Evolutionary conservation across 495 filamentous ascomycete species (phyloP), one percentile per base, ranked within the genome.

Genomic region (Halenospora varia): DNA sequence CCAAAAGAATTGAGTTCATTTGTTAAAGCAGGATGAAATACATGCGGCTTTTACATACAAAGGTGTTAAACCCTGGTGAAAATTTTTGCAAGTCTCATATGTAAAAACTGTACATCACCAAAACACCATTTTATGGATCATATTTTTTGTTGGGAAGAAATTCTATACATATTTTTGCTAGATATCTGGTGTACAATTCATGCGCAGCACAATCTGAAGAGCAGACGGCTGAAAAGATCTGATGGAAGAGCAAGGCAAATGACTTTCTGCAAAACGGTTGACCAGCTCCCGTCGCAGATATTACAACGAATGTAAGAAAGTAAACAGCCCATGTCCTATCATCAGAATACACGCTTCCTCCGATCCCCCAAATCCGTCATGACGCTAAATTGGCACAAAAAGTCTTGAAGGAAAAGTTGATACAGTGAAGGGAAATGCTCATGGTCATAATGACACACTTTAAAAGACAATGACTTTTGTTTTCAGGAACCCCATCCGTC

Each of bases 281-380:
- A 61, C 50, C 69, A 66, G 68, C 71, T 60, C 56, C 68, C 65
- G 59, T 65, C 63, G 70, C 67, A 68, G 64, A 70, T 63, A 78
- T 79, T 81, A 82, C 75, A 82, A 80, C 73, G 75, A 79, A 69
- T 62, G 79, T 78, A 79, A 68, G 69, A 79, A 75, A 52, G 51
- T 57, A 62, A 70, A 25, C 51, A 22, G 18, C 10, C 54, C 53
- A 59, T 10, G 8, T 40, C 48, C 40, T 29, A 47, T 53, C 51
- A 56, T 62, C 60, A 61, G 53, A 40, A 50, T 59, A 61, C 57
- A 60, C 50, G 51, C 56, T 57, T 19, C 45, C 46, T 29, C 25
- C 59, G 8, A 13, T 59, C 52, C 51, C 24, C 42, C 49, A 15
- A 48, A 46, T 35, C 17, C 3, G 8, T 64, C 64, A 67, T 67